Conservation (phyloP, 441 rosid genomes). For the Adansonia madagascariensis region DNA sequence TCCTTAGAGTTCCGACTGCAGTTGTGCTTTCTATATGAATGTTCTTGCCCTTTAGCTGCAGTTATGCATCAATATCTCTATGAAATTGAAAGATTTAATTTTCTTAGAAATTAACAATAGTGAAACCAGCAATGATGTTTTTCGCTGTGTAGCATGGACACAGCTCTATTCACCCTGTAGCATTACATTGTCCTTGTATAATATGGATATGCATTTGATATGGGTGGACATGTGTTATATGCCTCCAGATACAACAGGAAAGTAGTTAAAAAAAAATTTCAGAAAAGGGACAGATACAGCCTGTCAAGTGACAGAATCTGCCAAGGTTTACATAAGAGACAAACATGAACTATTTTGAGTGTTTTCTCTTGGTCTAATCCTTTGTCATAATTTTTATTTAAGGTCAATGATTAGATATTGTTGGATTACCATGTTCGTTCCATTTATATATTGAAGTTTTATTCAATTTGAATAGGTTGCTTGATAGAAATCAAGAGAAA, state of each 20-base stretch:
- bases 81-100: neutral
- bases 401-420: conserved; percentile 10
- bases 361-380: conserved; percentile 5
- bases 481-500: too few relatives aligned
- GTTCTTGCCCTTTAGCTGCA: conserved; percentile 15
- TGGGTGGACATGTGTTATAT: conserved; percentile 1
- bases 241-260: neutral
- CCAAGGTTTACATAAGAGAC: neutral
- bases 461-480: conserved; percentile 11
- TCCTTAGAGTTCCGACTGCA: neutral
- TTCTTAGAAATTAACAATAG: neutral
- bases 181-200: conserved; percentile 1
- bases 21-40: neutral
- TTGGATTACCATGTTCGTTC: conserved; percentile 15
- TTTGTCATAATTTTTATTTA: neutral
- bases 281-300: neutral
- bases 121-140: conserved; percentile 5
- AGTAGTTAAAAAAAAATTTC: neutral
- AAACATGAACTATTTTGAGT: neutral
- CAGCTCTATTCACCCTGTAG: neutral
- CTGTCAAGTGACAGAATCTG: conserved; percentile 2
- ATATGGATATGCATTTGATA: neutral
- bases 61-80: conserved; percentile 3
- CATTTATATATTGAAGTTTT: neutral
- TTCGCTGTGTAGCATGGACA: neutral